Base-by-base conservation (phyloP, 805 yeast genomes). In the Starmerella stellata region DNA sequence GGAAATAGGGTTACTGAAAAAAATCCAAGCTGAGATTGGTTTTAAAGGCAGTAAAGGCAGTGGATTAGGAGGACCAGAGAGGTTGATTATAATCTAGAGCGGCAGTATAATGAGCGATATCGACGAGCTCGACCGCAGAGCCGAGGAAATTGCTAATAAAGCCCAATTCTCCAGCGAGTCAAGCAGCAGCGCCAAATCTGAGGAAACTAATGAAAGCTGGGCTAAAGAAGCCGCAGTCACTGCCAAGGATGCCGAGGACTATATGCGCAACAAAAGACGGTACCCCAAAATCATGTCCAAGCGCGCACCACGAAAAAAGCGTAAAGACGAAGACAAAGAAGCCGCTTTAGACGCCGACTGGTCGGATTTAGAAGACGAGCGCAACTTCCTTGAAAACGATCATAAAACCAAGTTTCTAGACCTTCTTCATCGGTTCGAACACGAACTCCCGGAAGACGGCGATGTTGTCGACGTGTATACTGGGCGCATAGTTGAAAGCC, bases 391-490 rank as follows among this genome's bases (percentile, higher is more conserved):
- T 13, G 34, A 37, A 19, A 13, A 19, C 13, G 50, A 45, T 25
- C 50, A 47, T 27, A 8, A 25, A 9, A 36, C 32, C 8, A 18
- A 33, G 25, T 30, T 46, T 15, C 24, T 18, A 15, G 38, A 28
- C 21, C 37, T 47, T 4, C 24, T 43, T 20, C 16, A 21, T 20
- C 37, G 41, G 21, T 34, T 39, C 40, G 48, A 37, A 29, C 27
- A 31, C 33, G 31, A 11, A n/a, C 21, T 34, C 23, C 29, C 9
- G 4, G 48, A 44, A n/a, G 48, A 41, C 28, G 50, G 50, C 16
- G 51, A 47, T 33, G 46, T 37, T 23, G 35, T 47, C 4, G 50
- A 47, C 20, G 38, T 47, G 25, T 29, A 23, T 21, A 43, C 51
- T 14, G 47, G 43, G 24, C 33, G 30, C 19, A 31, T 47, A n/a